Base-by-base conservation (phyloP, 2,329 filamentous ascomycete genomes). In the Penicillium hordei region DNA sequence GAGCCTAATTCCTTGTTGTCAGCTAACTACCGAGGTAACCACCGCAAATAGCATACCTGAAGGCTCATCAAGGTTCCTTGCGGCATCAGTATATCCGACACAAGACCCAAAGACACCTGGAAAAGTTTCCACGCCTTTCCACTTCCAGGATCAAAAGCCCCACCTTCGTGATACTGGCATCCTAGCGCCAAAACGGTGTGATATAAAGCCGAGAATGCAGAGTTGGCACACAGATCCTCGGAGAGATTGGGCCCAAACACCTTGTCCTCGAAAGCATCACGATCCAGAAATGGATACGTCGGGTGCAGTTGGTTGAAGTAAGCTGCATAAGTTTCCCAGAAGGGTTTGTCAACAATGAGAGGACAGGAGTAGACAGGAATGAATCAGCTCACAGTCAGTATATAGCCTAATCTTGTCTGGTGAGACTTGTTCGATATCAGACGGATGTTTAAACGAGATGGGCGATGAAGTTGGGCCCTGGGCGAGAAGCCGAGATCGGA, bases 261-360 rank as follows among this genome's bases (percentile, higher is more conserved):
- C 19, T 69, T 67, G 0, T 65, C 56, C 58, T 78, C 72, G 52
- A 80, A 79, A 4, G 62, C 49, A 17, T 59, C 48, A 33, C 66
- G 69, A 45, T 78, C 73, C 1, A 80, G 67, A 53, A 79, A 78
- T 0, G 78, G 76, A 56, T 77, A 75, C 0, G 76, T 40, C 0
- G 72, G 72, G 55, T 79, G 76, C 2, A 76, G 62, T 10, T 72
- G 67, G 2, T 73, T 64, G 54, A 79, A 80, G 62, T 78, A 79
- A 25, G 67, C 71, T 76, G 38, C 9, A 21, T 12, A 52, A 17
- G 33, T 21, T 44, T 48, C 21, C 39, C 25, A 44, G 31, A 34
- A 17, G 15, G 15, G 15, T 19, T 33, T 31, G 27, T 27, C 13
- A 48, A 21, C n/a, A 34, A 17, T 8, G 33, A 17, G 19, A 33